phyloP scores from a whole-genome alignment of 148 eudicot species.

The Cornus controversa region DNA sequence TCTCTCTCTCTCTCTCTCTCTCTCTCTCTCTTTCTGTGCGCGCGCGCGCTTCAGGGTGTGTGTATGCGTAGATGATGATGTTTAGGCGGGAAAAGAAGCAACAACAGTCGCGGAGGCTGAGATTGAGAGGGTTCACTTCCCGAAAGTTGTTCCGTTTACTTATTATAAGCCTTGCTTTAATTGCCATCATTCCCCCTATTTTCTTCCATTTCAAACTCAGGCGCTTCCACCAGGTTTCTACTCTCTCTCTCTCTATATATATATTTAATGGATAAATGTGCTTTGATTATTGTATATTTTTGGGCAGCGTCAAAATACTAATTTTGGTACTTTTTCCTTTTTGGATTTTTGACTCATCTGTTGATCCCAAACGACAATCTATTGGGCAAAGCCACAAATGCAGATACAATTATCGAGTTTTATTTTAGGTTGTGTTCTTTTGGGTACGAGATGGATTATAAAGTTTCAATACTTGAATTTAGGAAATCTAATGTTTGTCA shows the following conservation, averaged over 20 bases:
- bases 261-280: no score
- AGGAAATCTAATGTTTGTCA: not conserved
- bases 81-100: slow-evolving; percentile 25
- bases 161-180: slow-evolving; percentile 37
- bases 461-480: not conserved
- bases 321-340: no score
- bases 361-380: no score
- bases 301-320: no score
- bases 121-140: slow-evolving; percentile 18
- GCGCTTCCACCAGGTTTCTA: slow-evolving; percentile 44
- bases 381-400: no score
- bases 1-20: no score
- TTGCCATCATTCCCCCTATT: slow-evolving; percentile 56
- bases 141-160: slow-evolving; percentile 32
- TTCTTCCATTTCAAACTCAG: slow-evolving; percentile 59
- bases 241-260: not conserved
- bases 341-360: no score
- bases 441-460: no score
- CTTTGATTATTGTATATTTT: no score
- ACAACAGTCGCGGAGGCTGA: slow-evolving; percentile 24
- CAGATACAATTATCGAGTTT: no score
- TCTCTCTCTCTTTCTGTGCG: not conserved
- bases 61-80: slow-evolving; percentile 25
- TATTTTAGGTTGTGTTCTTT: no score
- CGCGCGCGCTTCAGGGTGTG: no score